Conservation (phyloP, 2,329 filamentous ascomycete genomes). For the Aschersonia sp. region DNA sequence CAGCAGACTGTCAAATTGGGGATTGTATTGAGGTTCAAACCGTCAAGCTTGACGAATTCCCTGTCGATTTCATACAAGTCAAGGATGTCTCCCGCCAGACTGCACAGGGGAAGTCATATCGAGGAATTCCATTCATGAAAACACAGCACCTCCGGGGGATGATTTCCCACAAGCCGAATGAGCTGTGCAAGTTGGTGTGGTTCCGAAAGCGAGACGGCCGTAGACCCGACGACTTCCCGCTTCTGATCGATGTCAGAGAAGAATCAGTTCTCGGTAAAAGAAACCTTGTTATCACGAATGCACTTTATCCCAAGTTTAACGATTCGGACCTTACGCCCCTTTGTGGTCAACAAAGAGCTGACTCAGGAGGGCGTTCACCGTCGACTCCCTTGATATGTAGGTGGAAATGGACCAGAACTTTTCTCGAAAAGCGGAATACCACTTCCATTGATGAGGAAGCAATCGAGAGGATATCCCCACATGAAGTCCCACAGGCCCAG, state of each 20-base stretch:
- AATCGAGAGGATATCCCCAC: slow-evolving; percentile 15
- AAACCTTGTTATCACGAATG: slow-evolving; percentile 40
- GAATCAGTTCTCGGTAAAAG: slow-evolving; percentile 23
- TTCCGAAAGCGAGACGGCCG: slow-evolving; percentile 20
- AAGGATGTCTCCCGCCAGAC: slow-evolving; percentile 21
- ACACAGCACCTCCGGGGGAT: slow-evolving; percentile 19
- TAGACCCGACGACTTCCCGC: slow-evolving; percentile 16
- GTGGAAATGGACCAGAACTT: slow-evolving; percentile 25
- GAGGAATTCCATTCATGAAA: slow-evolving; percentile 23
- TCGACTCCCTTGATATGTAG: slow-evolving; percentile 29
- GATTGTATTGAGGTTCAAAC: slow-evolving; percentile 15
- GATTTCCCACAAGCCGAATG: slow-evolving; percentile 24
- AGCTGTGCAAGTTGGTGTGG: slow-evolving; percentile 23
- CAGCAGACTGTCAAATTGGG: slow-evolving; percentile 7
- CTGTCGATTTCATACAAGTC: slow-evolving; percentile 25
- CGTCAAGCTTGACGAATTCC: slow-evolving; percentile 9
- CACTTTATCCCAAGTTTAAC: slow-evolving; percentile 24
- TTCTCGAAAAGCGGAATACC: slow-evolving; percentile 8
- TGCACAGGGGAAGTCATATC: slow-evolving; percentile 12
- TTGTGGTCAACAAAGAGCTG: background rate
- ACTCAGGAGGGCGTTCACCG: background rate
- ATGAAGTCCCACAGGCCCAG: slow-evolving; percentile 15
- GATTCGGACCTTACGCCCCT: slow-evolving; percentile 4
- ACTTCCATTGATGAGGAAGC: slow-evolving; percentile 20
- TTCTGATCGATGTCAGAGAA: slow-evolving; percentile 26